Evolutionary conservation across 257 asterid genomes (phyloP), one percentile per base, ranked within the genome.

Genomic region (Gynochthodes officinalis): DNA sequence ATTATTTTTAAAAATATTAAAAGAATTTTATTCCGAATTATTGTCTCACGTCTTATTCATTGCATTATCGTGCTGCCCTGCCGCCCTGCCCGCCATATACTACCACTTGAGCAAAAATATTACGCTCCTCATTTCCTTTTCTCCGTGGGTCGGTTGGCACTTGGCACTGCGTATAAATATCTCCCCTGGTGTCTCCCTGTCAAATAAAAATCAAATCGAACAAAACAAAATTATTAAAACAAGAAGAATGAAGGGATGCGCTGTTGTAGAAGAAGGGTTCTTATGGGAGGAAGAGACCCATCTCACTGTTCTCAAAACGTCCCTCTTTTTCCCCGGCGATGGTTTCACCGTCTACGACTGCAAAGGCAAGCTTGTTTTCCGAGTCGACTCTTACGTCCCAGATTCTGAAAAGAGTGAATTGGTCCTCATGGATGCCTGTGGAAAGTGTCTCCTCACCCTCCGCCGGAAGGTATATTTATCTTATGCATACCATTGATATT

Each of bases 241-340:
- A 57, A 27, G 16, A 65, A 49, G 53, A 66, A 79, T 77, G 84
- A 86, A 77, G 53, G 74, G 46, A 8, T 82, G 79, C 14, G 84
- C 76, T 12, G 76, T 84, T 5, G 88, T 84, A 2, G 88, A 89
- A 68, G 84, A 81, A 55, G 82, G 71, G 1, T 90, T 71, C 52
- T 70, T 83, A 0, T 77, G 49, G 77, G 67, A 55, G 2, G 86
- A 86, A 75, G 94, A 90, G 52, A 87, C 80, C 19, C 83, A 76
- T 71, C 85, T 91, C 50, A 91, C 96, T 0, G 96, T 91, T 59
- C 72, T 19, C 0, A 91, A 91, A 44, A 87, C 95, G 8, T 87
- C 91, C 27, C 88, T 86, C 32, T 91, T 91, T 83, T 91, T 82
- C 85, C 66, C 85, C 76, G 96, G 96, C 46, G 97, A 91, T 69